These are phyloP conservation scores for Chytriomyces hyalinus DNA, from an alignment of 192 early-diverging fungal genomes.

Conservation along the genomic window DNA sequence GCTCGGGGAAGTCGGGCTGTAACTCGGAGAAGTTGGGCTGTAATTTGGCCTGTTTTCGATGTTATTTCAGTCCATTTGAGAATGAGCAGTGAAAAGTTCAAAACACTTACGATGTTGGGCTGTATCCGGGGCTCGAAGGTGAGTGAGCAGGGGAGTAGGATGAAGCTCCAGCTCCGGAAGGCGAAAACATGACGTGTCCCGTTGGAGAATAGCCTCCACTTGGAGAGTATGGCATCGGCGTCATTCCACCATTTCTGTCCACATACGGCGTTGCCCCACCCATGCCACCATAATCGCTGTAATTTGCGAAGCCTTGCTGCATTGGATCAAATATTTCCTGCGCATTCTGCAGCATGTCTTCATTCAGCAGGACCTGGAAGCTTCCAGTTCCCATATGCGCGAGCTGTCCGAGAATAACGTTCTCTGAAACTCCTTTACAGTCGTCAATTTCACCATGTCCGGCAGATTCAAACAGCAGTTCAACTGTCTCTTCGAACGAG, in stretches of 20 bases:
- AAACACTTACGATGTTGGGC: slow-evolving; percentile 70
- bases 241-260: slow-evolving; percentile 41
- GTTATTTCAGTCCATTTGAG: too few relatives aligned
- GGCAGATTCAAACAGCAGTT: slow-evolving; percentile 96
- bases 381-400: slow-evolving; percentile 94
- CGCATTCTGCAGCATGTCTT: slow-evolving; percentile 82
- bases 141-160: slow-evolving; percentile 61
- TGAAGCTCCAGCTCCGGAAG: slow-evolving; percentile 73
- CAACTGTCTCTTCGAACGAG: slow-evolving; percentile 99
- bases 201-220: slow-evolving; percentile 81
- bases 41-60: neutral
- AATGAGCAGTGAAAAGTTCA: slow-evolving; percentile 41
- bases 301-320: slow-evolving; percentile 5
- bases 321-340: slow-evolving; percentile 33
- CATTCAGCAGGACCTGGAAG: slow-evolving; percentile 92
- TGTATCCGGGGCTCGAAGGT: slow-evolving; percentile 58
- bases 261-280: slow-evolving; percentile 75
- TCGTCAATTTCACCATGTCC: slow-evolving; percentile 89
- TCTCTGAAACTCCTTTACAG: slow-evolving; percentile 95
- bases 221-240: slow-evolving; percentile 39
- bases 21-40: slow-evolving; percentile 63
- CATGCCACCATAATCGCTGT: slow-evolving; percentile 14
- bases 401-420: slow-evolving; percentile 96
- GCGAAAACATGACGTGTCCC: slow-evolving; percentile 26
- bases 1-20: slow-evolving; percentile 71